Conservation (phyloP, 345 rosid genomes). For the Citrus reticulata region DNA sequence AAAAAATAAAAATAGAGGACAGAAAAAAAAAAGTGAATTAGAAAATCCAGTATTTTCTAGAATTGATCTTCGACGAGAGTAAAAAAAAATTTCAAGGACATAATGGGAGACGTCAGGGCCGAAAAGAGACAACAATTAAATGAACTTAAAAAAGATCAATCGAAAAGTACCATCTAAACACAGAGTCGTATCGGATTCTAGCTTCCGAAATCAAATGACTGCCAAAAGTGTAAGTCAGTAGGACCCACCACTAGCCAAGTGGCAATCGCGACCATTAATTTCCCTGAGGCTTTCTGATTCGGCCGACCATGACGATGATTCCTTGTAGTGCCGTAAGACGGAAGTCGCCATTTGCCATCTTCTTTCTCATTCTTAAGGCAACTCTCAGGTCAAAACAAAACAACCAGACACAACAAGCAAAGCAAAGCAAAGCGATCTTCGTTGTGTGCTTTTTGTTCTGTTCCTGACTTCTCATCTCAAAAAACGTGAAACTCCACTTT, state of each 20-base stretch:
- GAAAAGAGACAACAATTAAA: too few relatives aligned
- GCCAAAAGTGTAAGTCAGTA: not conserved
- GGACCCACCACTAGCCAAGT: not conserved
- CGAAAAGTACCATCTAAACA: too few relatives aligned
- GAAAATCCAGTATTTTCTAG: too few relatives aligned
- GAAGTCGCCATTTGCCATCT: not conserved
- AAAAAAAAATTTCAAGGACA: too few relatives aligned
- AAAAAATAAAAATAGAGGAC: too few relatives aligned
- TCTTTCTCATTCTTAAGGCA: not conserved
- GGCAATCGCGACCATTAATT: not conserved
- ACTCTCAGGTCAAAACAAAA: not conserved
- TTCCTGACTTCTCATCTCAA: not conserved
- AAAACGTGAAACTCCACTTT: not conserved
- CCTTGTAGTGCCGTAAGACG: not conserved
- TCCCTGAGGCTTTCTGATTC: not conserved
- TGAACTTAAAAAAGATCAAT: too few relatives aligned
- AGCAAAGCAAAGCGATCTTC: not conserved
- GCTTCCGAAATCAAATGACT: not conserved
- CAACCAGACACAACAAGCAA: not conserved
- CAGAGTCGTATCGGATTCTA: conserved; percentile 5
- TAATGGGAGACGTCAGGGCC: too few relatives aligned
- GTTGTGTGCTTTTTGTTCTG: not conserved
- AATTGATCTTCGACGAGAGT: too few relatives aligned
- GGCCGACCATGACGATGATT: not conserved
- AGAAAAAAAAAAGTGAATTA: too few relatives aligned